Evolutionary conservation across 1,284 basidiomycete genomes (phyloP).

Genomic region (Thelephora terrestris): DNA sequence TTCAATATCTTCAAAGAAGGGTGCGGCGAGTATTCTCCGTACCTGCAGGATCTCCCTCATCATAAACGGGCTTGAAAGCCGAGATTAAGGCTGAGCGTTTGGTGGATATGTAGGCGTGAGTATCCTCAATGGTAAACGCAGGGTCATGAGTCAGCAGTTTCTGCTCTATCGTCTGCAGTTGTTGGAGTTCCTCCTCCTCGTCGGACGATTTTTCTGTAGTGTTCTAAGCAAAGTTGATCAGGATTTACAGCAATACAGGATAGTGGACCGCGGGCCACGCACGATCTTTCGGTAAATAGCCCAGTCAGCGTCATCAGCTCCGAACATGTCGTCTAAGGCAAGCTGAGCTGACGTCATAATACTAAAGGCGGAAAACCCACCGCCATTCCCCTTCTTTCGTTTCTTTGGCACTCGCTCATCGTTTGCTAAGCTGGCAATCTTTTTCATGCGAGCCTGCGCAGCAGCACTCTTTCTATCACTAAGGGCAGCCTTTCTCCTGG

Average conservation of each 20-base stretch:
- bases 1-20: not conserved
- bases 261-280: conserved; percentile 3
- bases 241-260: not conserved
- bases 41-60: conserved; percentile 65
- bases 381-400: conserved; percentile 68
- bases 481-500: conserved; percentile 74
- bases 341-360: conserved; percentile 2
- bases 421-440: conserved; percentile 84
- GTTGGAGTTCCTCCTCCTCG: conserved; percentile 84
- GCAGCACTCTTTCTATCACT: conserved; percentile 89
- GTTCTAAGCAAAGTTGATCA: conserved; percentile 37
- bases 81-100: conserved; percentile 78
- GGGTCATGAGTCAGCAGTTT: conserved; percentile 82
- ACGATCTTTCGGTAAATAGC: conserved; percentile 96
- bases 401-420: conserved; percentile 75
- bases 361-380: conserved; percentile 30
- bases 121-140: conserved; percentile 72
- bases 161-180: conserved; percentile 69
- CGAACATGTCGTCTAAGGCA: conserved; percentile 83
- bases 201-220: conserved; percentile 85
- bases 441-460: conserved; percentile 96
- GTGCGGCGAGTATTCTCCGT: conserved; percentile 7
- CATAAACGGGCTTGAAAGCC: conserved; percentile 71
- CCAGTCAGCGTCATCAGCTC: conserved; percentile 95
- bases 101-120: conserved; percentile 68